Base-by-base conservation (phyloP, 495 filamentous ascomycete species). In the Penicillium soppii region DNA sequence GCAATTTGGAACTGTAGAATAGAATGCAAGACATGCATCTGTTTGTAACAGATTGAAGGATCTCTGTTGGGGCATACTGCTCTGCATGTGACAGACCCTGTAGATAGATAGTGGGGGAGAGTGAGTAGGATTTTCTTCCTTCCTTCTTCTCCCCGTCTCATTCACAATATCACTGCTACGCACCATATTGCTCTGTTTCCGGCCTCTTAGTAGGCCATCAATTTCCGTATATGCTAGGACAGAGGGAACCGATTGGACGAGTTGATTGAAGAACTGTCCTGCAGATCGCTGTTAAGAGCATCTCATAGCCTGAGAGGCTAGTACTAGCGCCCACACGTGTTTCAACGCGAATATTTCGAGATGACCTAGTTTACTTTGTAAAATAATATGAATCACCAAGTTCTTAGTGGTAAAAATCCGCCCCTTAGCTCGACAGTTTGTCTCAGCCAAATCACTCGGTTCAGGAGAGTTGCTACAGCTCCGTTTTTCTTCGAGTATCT, bases 1-100 rank as follows among this genome's bases (percentile, higher is more conserved):
- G 45, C 39, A 46, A 26, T 33, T 46, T 52, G 50, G 50, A 47
- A 17, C 17, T 52, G 33, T 52, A 50, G 33, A 37, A 43, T 15
- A 20, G 21, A 43, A 37, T 15, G 5, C 39, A 51, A 51, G 10
- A 51, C 12, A 13, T 30, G 19, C n/a, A 33, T 50, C 36, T 20
- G 7, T 39, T 39, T 22, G 19, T 21, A 13, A 39, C 19, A 10
- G 10, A 22, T 39, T 10, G 17, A 0, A 38, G 17, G 17, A n/a
- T n/a, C n/a, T n/a, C n/a, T n/a, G n/a, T n/a, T n/a, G n/a, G n/a
- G n/a, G n/a, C n/a, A n/a, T n/a, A n/a, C n/a, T n/a, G n/a, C n/a
- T n/a, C n/a, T n/a, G n/a, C n/a, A n/a, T n/a, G n/a, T n/a, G n/a
- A n/a, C n/a, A n/a, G n/a, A n/a, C n/a, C n/a, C n/a, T n/a, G n/a